Evolutionary conservation across 2,329 filamentous ascomycete species (phyloP).

Genomic region (Xenosphaeropsis pyriputrescens): DNA sequence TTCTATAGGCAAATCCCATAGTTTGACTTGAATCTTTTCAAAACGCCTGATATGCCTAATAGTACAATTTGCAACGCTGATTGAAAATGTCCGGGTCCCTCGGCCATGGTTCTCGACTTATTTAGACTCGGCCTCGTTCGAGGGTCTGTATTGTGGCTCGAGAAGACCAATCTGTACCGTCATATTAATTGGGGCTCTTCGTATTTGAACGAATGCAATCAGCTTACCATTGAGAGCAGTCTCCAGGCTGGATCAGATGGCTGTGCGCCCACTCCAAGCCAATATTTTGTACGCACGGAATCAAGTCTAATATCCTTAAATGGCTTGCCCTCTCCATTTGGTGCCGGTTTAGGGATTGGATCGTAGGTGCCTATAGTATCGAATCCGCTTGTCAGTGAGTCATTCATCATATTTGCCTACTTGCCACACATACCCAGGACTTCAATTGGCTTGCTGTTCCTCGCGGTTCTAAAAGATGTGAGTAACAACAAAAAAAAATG

Average conservation of each 20-base stretch:
- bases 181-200: no score
- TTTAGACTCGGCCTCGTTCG: no score
- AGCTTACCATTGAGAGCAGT: slow-evolving; percentile 61
- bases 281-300: slow-evolving; percentile 70
- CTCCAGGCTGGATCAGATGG: slow-evolving; percentile 84
- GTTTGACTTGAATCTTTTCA: no score
- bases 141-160: slow-evolving; percentile 14
- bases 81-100: neutral
- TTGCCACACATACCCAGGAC: slow-evolving; percentile 46
- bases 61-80: no score
- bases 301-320: slow-evolving; percentile 92
- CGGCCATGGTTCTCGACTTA: no score
- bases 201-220: neutral
- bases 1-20: no score
- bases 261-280: slow-evolving; percentile 93
- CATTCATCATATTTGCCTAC: neutral
- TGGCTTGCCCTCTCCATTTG: slow-evolving; percentile 47
- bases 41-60: no score
- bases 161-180: slow-evolving; percentile 14
- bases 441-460: slow-evolving; percentile 80
- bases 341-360: slow-evolving; percentile 45
- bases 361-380: slow-evolving; percentile 42
- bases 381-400: no score
- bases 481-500: slow-evolving; percentile 1
- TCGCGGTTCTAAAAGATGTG: slow-evolving; percentile 49